Evolutionary conservation across 352 stramenopile species (phyloP).

Genomic region (Globisporangium orthogonon): DNA sequence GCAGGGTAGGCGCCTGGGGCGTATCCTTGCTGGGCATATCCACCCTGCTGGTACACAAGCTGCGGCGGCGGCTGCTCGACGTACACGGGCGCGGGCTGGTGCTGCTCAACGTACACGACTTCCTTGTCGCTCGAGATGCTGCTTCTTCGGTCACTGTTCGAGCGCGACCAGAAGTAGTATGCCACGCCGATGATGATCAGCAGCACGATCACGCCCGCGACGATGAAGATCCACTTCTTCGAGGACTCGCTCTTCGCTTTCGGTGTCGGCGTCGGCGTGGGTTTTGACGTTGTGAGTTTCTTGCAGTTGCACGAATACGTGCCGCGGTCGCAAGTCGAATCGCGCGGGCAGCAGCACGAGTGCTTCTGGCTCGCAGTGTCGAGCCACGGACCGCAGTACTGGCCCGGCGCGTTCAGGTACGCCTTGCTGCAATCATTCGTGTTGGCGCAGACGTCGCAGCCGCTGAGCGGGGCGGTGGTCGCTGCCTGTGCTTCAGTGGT

Average conservation of each 20-base stretch:
- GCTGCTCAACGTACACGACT: conserved; percentile 23
- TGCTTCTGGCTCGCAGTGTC: conserved; percentile 24
- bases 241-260: conserved; percentile 24
- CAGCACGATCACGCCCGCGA: conserved; percentile 19
- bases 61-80: conserved; percentile 18
- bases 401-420: conserved; percentile 30
- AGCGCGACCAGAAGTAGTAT: conserved; percentile 28
- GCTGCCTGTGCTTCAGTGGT: conserved; percentile 3
- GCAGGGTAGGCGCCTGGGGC: conserved; percentile 27
- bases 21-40: conserved; percentile 35
- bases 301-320: conserved; percentile 44
- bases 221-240: conserved; percentile 24
- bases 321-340: conserved; percentile 25
- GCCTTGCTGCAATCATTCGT: conserved; percentile 36
- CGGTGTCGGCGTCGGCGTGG: conserved; percentile 25
- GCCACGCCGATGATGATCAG: conserved; percentile 27
- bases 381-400: conserved; percentile 55
- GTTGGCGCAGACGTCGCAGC: conserved; percentile 52
- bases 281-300: conserved; percentile 15
- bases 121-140: conserved; percentile 20
- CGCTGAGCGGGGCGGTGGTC: conserved; percentile 5
- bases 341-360: conserved; percentile 46
- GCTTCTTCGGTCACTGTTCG: conserved; percentile 24
- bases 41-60: conserved; percentile 24
- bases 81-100: conserved; percentile 16